A percentile compares a stretch with the other conserved stretches of the same genome.
These are phyloP conservation scores for Ceratocystis cubensis DNA, from an alignment of 2,329 filamentous ascomycete genomes.

Conservation along the genomic window DNA sequence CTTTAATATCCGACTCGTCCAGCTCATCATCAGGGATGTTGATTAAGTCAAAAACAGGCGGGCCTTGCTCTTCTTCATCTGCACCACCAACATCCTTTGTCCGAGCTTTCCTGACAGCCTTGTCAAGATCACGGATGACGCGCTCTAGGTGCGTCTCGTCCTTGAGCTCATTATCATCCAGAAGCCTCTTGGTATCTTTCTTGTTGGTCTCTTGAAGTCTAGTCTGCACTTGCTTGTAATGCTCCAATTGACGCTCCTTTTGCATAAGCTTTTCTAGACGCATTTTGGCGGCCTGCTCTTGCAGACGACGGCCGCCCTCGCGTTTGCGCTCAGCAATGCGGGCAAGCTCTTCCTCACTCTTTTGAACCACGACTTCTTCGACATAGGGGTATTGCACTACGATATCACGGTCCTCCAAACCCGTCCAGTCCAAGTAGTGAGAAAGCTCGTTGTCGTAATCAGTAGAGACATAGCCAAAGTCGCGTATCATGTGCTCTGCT, in stretches of 20 bases:
- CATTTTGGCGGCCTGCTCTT: constrained; percentile 97
- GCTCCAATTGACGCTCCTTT: constrained; percentile 91
- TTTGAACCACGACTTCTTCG: constrained; percentile 79
- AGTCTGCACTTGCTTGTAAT: constrained; percentile 72
- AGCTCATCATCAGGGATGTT: constrained; percentile 85
- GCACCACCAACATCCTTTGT: constrained; percentile 83
- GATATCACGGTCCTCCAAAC: constrained; percentile 75
- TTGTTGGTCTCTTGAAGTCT: constrained; percentile 66
- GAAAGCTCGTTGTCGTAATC: constrained; percentile 70
- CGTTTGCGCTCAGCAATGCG: constrained; percentile 86
- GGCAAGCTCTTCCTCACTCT: constrained; percentile 86
- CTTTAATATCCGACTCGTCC: constrained; percentile 79
- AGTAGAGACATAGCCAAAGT: constrained; percentile 80
- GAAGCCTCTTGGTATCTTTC: constrained; percentile 73
- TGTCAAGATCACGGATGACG: constrained; percentile 77
- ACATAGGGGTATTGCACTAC: constrained; percentile 89
- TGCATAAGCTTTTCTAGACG: constrained; percentile 85
- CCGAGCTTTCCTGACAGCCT: constrained; percentile 73
- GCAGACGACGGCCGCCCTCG: constrained; percentile 78
- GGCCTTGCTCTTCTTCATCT: constrained; percentile 64
- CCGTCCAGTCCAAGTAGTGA: constrained; percentile 76
- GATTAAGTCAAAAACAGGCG: constrained; percentile 74
- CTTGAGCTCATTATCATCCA: constrained; percentile 85
- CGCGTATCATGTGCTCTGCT: constrained; percentile 71
- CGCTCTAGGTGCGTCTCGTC: constrained; percentile 79